Evolutionary conservation across 192 early-diverging fungal species (phyloP), one percentile per base, ranked within the genome.

Genomic region (Gonapodya prolifera): DNA sequence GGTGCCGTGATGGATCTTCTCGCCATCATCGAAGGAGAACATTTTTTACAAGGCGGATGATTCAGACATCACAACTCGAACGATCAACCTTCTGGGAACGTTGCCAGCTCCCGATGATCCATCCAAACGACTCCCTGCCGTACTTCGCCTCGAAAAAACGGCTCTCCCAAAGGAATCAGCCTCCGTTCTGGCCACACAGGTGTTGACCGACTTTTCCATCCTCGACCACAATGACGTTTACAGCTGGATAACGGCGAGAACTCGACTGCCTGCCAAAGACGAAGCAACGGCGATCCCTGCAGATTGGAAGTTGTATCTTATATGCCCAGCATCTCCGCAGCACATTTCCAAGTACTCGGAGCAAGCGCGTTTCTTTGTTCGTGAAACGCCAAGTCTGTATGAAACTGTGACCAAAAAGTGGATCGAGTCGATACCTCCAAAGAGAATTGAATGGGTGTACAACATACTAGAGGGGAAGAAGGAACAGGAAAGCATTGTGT

Each of bases 341-440:
- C 93, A 93, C 80, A 91, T 93, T 75, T 77, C 79, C 76, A 94
- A 94, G 78, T 91, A 93, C 76, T 85, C 89, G 70, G 82, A 80
- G 18, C 92, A 92, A 75, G 75, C 85, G 18, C 85, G 89, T 31
- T 80, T 77, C 23, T 84, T 90, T 81, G 80, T 92, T 34, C 81
- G 80, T 0, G 93, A 94, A 80, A 92, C 91, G 0, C 87, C 90
- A 2, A 77, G 84, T 32, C 77, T 90, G 30, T 93, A 93, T 76
- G 71, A 80, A 32, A 75, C 32, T 0, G 30, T 88, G 0, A 85
- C 88, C 30, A 75, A 84, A 69, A 89, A 91, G 0, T 92, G 84
- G 79, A 91, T 94, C 33, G 85, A 91, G 30, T 69, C 83, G 17
- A 84, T 90, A 33, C 89, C 91, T 1, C 35, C 78, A 23, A 86